These are phyloP conservation scores for Xylaria multiplex DNA, from an alignment of 2,329 filamentous ascomycete genomes.

Conservation along the genomic window DNA sequence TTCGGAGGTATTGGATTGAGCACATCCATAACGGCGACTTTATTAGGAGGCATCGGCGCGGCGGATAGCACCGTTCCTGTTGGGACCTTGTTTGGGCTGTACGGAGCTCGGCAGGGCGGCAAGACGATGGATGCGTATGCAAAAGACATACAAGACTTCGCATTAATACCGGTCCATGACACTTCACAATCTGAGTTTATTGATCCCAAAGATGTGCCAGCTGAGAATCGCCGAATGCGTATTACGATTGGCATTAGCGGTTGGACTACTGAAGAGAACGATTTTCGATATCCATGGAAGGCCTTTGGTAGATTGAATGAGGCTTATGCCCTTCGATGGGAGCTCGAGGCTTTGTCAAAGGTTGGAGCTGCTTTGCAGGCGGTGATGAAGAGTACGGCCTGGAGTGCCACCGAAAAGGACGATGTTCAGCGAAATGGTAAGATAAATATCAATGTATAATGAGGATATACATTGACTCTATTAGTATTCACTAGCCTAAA, in stretches of 20 bases:
- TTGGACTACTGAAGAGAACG: constrained; percentile 77
- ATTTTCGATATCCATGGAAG: constrained; percentile 81
- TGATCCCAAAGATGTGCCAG: constrained; percentile 61
- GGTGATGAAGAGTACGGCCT: constrained; percentile 83
- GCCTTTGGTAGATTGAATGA: constrained; percentile 78
- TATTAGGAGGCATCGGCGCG: constrained; percentile 82
- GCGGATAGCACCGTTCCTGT: constrained; percentile 83
- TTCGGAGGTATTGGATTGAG: constrained; percentile 82
- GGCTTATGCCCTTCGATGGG: constrained; percentile 85
- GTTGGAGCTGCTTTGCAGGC: constrained; percentile 81
- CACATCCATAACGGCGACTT: constrained; percentile 76
- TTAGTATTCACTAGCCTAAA: constrained; percentile 66
- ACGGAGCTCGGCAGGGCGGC: constrained; percentile 81
- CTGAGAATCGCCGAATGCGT: constrained; percentile 74
- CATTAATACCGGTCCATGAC: constrained; percentile 78
- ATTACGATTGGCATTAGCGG: constrained; percentile 87
- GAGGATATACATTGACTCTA: constrained; percentile 15
- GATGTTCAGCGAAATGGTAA: constrained; percentile 60
- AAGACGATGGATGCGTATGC: constrained; percentile 91
- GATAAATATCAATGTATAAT: constrained; percentile 37
- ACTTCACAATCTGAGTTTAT: constrained; percentile 54
- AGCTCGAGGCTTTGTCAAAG: constrained; percentile 78
- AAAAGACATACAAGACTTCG: constrained; percentile 88
- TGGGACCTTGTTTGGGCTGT: constrained; percentile 91
- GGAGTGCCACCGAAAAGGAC: constrained; percentile 71